Conservation (phyloP, 2,329 filamentous ascomycete species). For the Aureobasidium sp. region DNA sequence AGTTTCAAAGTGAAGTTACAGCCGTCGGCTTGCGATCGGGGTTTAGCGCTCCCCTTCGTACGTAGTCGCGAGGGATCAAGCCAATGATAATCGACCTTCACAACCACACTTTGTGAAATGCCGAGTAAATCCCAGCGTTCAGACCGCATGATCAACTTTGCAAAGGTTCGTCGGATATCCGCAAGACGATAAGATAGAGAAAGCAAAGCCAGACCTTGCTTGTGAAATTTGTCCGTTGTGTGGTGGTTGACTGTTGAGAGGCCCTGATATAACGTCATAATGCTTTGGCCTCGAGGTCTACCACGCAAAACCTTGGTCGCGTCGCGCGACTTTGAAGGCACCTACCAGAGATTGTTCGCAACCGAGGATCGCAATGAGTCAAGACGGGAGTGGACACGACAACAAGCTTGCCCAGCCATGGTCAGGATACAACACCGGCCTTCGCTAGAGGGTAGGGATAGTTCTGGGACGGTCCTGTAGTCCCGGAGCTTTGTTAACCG, state of each 20-base stretch:
- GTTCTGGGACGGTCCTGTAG: background rate
- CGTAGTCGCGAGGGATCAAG: background rate
- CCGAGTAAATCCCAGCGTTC: background rate
- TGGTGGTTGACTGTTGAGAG: background rate
- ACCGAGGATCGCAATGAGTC: background rate
- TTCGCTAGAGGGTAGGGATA: background rate
- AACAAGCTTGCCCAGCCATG: background rate
- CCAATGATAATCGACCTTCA: background rate
- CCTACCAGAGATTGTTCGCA: background rate
- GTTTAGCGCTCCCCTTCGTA: background rate
- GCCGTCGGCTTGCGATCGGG: background rate
- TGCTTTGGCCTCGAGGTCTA: background rate
- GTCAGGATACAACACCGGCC: background rate
- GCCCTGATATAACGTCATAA: background rate
- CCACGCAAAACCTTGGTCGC: background rate
- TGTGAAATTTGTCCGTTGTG: background rate
- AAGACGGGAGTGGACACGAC: background rate
- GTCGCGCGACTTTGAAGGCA: background rate
- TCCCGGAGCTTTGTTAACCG: background rate
- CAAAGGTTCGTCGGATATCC: background rate
- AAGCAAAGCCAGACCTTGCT: background rate
- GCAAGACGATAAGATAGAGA: background rate
- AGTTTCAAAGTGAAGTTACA: slow-evolving; percentile 7
- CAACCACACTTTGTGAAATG: background rate
- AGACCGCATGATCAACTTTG: background rate